A percentile compares a stretch with the other conserved stretches of the same genome.
Evolutionary conservation across 305 asterid genomes (phyloP).

Genomic region (Solanum hybrid): DNA sequence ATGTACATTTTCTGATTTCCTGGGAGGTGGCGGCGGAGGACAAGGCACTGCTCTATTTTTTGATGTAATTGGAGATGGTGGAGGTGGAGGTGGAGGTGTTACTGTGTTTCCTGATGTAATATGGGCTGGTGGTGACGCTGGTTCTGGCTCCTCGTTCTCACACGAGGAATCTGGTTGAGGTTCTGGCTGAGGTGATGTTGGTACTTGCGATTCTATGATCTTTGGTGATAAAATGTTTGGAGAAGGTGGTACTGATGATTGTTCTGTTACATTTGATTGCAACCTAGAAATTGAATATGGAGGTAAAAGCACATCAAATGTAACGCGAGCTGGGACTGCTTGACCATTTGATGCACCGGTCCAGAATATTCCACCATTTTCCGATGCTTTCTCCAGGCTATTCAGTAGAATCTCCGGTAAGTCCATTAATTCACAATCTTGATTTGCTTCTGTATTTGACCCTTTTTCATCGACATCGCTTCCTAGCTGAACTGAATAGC

Average conservation of each 20-base stretch:
- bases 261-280: conserved; percentile 13
- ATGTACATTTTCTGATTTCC: background rate
- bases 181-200: background rate
- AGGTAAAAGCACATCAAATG: conserved; percentile 19
- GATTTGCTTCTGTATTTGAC: conserved; percentile 5
- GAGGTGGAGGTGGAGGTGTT: conserved; percentile 14
- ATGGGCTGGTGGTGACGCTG: conserved; percentile 21
- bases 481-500: conserved; percentile 10
- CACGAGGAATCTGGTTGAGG: conserved; percentile 3
- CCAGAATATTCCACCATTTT: conserved; percentile 12
- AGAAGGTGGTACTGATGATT: background rate
- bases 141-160: conserved; percentile 17
- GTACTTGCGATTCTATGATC: conserved; percentile 5
- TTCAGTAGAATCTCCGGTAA: conserved; percentile 5
- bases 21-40: conserved; percentile 11
- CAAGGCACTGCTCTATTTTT: background rate
- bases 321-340: conserved; percentile 12
- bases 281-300: conserved; percentile 17
- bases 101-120: background rate
- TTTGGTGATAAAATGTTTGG: background rate
- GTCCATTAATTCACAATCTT: conserved; percentile 10
- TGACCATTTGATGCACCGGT: background rate
- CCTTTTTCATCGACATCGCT: conserved; percentile 8
- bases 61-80: conserved; percentile 20
- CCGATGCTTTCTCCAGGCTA: conserved; percentile 9